Evolutionary conservation across 148 eudicot genomes (phyloP), one percentile per base, ranked within the genome.

Genomic region (Linanthus parryae): DNA sequence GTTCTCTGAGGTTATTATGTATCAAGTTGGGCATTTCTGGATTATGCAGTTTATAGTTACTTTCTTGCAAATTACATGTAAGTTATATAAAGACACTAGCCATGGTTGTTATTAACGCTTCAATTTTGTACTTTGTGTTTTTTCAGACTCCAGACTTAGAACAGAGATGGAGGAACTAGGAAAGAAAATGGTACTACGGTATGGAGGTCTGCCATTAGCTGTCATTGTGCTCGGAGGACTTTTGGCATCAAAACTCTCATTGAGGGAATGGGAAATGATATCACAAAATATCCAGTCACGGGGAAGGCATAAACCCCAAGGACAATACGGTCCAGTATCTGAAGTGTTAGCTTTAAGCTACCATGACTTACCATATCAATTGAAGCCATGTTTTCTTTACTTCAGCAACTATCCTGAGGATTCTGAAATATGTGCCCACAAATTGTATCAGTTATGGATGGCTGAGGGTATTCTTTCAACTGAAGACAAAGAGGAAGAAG

Each of bases 211-310:
- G 26, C 84, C 80, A 26, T 43, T 74, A 15, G 75, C 77, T 5
- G 50, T 79, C 27, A 38, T 56, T 37, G 62, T 72, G 51, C 77
- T 79, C 1, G 80, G 80, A 35, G 80, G 84, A 23, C 67, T 74
- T 49, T 39, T 57, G 4, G 50, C 30, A 33, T 11, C 26, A 2
- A 54, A 54, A 54, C 34, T 21, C 37, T 33, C 45, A 8, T 25
- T 39, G 3, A 16, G 0, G 3, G 22, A 54, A 8, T 54, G 58
- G 58, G 7, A 36, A 14, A 25, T 13, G 23, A 33, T 53, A 21
- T 15, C 2, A 23, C 10, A 38, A 19, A 31, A 38, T 38, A n/a
- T 75, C 18, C 54, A 35, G 21, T 59, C 63, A 27, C 46, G 58
- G 30, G 13, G 11, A 12, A 10, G 44, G 10, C 10, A 10, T 11